These are phyloP conservation scores for Pyrus pyrifolia DNA, from an alignment of 306 rosid genomes.

Conservation along the genomic window DNA sequence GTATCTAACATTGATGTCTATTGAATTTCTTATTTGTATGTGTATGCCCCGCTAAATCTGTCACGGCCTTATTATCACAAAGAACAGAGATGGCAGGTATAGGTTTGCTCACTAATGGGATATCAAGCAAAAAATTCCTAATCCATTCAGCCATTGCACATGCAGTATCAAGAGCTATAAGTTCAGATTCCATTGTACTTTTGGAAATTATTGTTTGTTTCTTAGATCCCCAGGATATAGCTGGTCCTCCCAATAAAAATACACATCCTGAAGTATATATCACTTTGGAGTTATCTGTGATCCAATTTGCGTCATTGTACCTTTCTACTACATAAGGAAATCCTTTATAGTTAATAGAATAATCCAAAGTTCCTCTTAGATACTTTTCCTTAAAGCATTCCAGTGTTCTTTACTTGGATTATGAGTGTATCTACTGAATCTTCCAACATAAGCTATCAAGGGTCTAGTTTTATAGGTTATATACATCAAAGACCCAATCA, in stretches of 20 bases:
- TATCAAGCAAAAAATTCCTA: neutral
- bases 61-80: neutral
- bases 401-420: neutral
- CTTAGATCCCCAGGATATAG: neutral
- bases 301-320: neutral
- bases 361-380: neutral
- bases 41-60: neutral
- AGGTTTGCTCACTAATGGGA: neutral
- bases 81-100: neutral
- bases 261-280: neutral
- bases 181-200: neutral
- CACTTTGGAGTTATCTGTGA: neutral
- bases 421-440: too few relatives aligned
- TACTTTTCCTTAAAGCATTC: neutral
- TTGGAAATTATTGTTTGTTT: neutral
- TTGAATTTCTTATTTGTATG: neutral
- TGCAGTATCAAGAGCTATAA: neutral
- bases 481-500: too few relatives aligned
- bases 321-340: neutral
- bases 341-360: neutral
- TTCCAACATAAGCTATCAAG: too few relatives aligned
- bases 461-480: too few relatives aligned
- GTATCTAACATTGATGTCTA: neutral
- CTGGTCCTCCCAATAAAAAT: neutral
- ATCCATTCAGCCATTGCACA: neutral